These are phyloP conservation scores for Lactuca saligna DNA, from an alignment of 129 eudicot genomes.

Conservation along the genomic window DNA sequence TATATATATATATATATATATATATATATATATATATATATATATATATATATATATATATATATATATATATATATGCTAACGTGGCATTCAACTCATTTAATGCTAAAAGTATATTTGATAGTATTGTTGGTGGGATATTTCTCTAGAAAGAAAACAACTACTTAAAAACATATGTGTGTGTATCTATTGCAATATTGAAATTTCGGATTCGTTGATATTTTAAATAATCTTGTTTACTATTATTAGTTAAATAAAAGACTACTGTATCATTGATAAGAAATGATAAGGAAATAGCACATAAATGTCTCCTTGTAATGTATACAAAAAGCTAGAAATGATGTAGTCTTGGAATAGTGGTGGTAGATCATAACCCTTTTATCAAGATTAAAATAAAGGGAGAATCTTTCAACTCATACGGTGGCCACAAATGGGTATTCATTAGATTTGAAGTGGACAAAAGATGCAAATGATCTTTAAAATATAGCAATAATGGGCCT, in stretches of 20 bases:
- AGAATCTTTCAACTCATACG: slow-evolving; percentile 20
- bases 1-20: too few species aligned
- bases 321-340: slow-evolving; percentile 18
- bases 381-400: background rate
- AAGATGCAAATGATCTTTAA: slow-evolving; percentile 12
- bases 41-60: too few species aligned
- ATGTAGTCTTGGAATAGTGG: slow-evolving; percentile 7
- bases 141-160: background rate
- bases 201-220: too few species aligned
- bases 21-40: too few species aligned
- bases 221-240: background rate
- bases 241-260: too few species aligned
- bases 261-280: background rate
- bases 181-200: too few species aligned
- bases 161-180: background rate
- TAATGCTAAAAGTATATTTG: background rate
- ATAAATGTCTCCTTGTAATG: slow-evolving; percentile 12
- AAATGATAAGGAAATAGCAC: background rate
- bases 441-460: slow-evolving; percentile 26
- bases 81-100: background rate
- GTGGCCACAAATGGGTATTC: slow-evolving; percentile 31
- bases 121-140: background rate
- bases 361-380: slow-evolving; percentile 22
- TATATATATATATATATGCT: background rate
- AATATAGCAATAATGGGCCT: slow-evolving; percentile 25